phyloP scores from a whole-genome alignment of 2,329 filamentous ascomycete genomes.

The Colletotrichum cordylinicola region DNA sequence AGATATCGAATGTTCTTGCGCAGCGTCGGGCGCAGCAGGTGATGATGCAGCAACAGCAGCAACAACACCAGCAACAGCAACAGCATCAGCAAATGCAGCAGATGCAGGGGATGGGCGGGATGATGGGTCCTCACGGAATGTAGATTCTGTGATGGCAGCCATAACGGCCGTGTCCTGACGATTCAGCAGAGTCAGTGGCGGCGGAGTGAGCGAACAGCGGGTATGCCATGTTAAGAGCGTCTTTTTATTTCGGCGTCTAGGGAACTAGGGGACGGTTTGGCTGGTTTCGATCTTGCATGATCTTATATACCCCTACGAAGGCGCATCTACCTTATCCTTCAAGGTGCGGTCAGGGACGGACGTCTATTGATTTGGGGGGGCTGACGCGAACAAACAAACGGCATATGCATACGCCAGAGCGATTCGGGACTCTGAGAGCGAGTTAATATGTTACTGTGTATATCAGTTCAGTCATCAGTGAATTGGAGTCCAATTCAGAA shows the following conservation, averaged over 20 bases:
- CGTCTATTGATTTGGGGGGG: background rate
- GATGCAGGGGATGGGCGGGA: conserved; percentile 60
- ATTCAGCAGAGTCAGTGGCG: background rate
- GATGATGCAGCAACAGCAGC: conserved; percentile 41
- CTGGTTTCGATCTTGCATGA: conserved; percentile 16
- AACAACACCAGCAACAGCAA: conserved; percentile 35
- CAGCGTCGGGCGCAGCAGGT: conserved; percentile 40
- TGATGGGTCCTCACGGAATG: conserved; percentile 59
- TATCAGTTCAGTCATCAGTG: background rate
- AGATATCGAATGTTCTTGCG: conserved; percentile 36
- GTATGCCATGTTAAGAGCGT: background rate
- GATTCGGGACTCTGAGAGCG: background rate
- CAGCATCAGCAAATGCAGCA: conserved; percentile 30
- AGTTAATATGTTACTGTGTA: conserved; percentile 12
- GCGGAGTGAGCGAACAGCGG: background rate
- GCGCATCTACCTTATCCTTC: conserved; percentile 17
- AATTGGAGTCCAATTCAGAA: background rate
- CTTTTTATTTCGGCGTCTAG: conserved; percentile 11
- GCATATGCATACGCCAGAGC: conserved; percentile 4
- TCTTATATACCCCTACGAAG: conserved; percentile 24
- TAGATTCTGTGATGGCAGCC: conserved; percentile 26
- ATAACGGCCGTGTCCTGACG: too few relatives aligned
- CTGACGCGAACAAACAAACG: background rate
- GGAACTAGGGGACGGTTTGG: background rate
- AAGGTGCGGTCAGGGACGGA: conserved; percentile 19